Evolutionary conservation across 2,329 filamentous ascomycete genomes (phyloP).

Genomic region (Xylariales sp.): DNA sequence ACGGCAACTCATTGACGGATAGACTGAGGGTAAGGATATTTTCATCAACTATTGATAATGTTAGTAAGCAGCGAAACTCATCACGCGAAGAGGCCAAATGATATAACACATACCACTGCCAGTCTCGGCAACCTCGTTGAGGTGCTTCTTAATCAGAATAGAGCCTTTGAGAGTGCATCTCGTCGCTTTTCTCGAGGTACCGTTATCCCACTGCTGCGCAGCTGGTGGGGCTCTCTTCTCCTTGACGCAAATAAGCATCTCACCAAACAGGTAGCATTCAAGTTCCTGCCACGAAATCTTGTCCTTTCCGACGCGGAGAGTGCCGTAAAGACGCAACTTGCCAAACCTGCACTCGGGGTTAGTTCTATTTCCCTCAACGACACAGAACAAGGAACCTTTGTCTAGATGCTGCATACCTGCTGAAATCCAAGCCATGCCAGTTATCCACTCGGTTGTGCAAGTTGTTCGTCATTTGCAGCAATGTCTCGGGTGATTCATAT

Average conservation of each 20-base stretch:
- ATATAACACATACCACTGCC: constrained; percentile 43
- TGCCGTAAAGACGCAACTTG: constrained; percentile 84
- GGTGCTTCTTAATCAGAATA: constrained; percentile 95
- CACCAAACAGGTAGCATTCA: constrained; percentile 93
- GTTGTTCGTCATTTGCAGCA: constrained; percentile 83
- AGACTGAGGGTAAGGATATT: constrained; percentile 84
- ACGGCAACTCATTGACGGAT: constrained; percentile 85
- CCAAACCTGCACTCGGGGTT: constrained; percentile 82
- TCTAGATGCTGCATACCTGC: no score
- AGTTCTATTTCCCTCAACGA: no score
- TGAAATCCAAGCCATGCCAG: constrained; percentile 95
- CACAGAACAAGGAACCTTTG: no score
- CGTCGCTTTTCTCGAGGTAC: constrained; percentile 57
- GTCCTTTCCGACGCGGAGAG: constrained; percentile 91
- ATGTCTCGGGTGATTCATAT: constrained; percentile 69
- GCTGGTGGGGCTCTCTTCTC: constrained; percentile 72
- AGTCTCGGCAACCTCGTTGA: constrained; percentile 79
- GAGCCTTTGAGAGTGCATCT: constrained; percentile 93
- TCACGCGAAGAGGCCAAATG: no score
- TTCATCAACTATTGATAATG: constrained; percentile 57
- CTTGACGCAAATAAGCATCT: constrained; percentile 99
- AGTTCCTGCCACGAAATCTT: constrained; percentile 95
- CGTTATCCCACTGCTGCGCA: constrained; percentile 60
- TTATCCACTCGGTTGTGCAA: constrained; percentile 89
- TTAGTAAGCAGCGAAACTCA: no score